phyloP scores from a whole-genome alignment of 441 rosid genomes.

The Bruguiera hainesii region DNA sequence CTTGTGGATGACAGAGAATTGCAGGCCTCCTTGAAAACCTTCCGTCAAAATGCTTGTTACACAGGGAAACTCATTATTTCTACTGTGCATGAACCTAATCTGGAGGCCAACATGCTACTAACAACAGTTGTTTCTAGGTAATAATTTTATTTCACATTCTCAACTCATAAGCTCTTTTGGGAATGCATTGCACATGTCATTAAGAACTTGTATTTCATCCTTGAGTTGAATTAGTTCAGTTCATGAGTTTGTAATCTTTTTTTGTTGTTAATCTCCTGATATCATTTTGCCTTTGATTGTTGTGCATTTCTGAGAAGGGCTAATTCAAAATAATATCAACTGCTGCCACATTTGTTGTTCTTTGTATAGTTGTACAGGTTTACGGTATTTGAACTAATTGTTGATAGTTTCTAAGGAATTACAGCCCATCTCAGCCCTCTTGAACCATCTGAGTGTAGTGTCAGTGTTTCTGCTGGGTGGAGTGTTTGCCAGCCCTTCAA shows the following conservation, averaged over 20 bases:
- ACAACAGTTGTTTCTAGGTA: slow-evolving; percentile 75
- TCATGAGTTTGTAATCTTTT: neutral
- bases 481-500: neutral
- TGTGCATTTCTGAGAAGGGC: too few species aligned
- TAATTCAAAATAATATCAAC: neutral
- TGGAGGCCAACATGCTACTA: slow-evolving; percentile 54
- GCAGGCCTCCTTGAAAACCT: slow-evolving; percentile 47
- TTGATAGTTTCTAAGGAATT: neutral
- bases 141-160: slow-evolving; percentile 18
- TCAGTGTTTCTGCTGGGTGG: neutral
- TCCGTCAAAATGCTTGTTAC: slow-evolving; percentile 62
- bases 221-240: slow-evolving; percentile 7
- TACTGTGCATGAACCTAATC: slow-evolving; percentile 53
- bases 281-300: neutral
- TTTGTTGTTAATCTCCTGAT: neutral
- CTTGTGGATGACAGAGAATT: slow-evolving; percentile 40
- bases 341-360: neutral
- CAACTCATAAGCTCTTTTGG: neutral
- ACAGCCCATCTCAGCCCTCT: neutral
- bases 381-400: neutral
- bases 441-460: neutral
- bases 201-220: slow-evolving; percentile 3
- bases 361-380: neutral
- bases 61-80: slow-evolving; percentile 58
- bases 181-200: slow-evolving; percentile 7